A percentile compares a stretch with the other conserved stretches of the same genome.
phyloP scores from a whole-genome alignment of 2,329 filamentous ascomycete species.

The Macroventuria anomochaeta region DNA sequence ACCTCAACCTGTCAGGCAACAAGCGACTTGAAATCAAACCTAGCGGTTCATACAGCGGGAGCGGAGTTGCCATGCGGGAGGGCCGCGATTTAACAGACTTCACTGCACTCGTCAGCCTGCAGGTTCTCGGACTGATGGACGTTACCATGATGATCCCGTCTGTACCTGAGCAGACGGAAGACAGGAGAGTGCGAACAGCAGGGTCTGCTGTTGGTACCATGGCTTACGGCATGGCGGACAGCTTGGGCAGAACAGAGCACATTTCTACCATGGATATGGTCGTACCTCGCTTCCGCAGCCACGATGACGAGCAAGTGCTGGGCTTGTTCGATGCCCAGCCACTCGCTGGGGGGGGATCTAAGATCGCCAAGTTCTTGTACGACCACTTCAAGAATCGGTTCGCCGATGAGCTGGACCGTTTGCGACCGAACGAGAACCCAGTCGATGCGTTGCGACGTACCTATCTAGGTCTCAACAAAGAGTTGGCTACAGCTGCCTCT shows the following conservation, averaged over 20 bases:
- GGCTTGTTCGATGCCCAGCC: slow-evolving; percentile 96
- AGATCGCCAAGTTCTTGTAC: slow-evolving; percentile 94
- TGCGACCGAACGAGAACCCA: slow-evolving; percentile 76
- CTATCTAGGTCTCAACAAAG: slow-evolving; percentile 91
- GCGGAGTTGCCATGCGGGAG: slow-evolving; percentile 56
- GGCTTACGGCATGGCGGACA: slow-evolving; percentile 97
- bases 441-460: slow-evolving; percentile 83
- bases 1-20: slow-evolving; percentile 95
- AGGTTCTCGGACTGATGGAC: slow-evolving; percentile 94
- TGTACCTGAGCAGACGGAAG: slow-evolving; percentile 93
- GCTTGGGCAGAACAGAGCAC: slow-evolving; percentile 89
- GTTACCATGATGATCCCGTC: slow-evolving; percentile 93
- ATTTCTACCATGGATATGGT: slow-evolving; percentile 95
- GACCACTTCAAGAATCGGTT: slow-evolving; percentile 93
- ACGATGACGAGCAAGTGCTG: slow-evolving; percentile 86
- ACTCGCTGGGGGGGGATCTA: slow-evolving; percentile 87
- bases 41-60: slow-evolving; percentile 62
- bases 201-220: slow-evolving; percentile 90
- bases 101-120: slow-evolving; percentile 78
- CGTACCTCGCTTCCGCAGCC: slow-evolving; percentile 87
- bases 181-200: slow-evolving; percentile 93
- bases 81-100: slow-evolving; percentile 86
- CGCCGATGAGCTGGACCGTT: slow-evolving; percentile 75
- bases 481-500: slow-evolving; percentile 83
- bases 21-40: slow-evolving; percentile 90